Base-by-base conservation (phyloP, 192 early-diverging fungal species). In the Spinellus fusiger region DNA sequence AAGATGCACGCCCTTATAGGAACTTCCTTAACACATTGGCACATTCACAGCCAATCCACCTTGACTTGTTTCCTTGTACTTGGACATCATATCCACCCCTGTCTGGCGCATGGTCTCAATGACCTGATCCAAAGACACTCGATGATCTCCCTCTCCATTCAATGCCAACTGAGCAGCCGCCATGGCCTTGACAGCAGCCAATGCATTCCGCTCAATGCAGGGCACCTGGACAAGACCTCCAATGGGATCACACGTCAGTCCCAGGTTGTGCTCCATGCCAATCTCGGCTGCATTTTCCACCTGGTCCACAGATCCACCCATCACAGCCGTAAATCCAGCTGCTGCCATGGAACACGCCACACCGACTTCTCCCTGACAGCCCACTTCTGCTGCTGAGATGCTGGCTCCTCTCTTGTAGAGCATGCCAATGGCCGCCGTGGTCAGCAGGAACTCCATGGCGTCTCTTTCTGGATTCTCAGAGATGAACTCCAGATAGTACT, bases 311-410 rank as follows among this genome's bases (percentile, higher is more conserved):
- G 87, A 85, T 23, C 92, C 93, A 44, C 93, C 94, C 93, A 97
- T 94, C 12, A 97, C 93, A 13, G 93, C 93, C 13, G 92, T 84
- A 60, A 95, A 94, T 8, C 85, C 94, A 0, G 89, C 94, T 23
- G 94, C 93, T 16, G 89, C 90, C 94, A 97, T 97, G 37, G 88
- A 89, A 69, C 95, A 97, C 18, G 95, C 92, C n/a, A 97, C 95
- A 48, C 95, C 95, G 10, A 97, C 93, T 73, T 97, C 95, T 47
- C 95, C 94, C 70, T 94, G 93, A 70, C 95, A 97, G 54, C 95
- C 95, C 88, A 97, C 92, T 74, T 97, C 95, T 10, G 95, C 95
- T 0, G 95, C 59, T 34, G 90, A 93, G 47, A 98, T 98, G 34
- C 84, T 87, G 0, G 95, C 95, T 5, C 95, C 93, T 40, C 92